Percentiles rank a stretch among this genome's conserved stretches.
These are phyloP conservation scores for Lyophyllum decastes DNA, from an alignment of 768 basidiomycete species.

Conservation along the genomic window DNA sequence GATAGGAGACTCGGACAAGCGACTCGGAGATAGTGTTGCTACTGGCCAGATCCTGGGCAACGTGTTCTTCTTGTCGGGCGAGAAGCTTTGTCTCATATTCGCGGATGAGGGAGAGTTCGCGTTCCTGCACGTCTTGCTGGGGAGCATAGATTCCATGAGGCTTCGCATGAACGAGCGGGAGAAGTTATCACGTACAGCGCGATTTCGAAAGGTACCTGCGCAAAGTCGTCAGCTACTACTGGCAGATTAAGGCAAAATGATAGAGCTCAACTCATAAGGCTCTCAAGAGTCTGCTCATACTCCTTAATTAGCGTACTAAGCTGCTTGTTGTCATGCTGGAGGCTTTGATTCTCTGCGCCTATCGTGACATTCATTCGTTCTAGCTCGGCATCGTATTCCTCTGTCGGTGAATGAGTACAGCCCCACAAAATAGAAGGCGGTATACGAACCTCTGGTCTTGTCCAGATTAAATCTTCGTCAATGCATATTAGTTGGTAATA, in stretches of 20 bases:
- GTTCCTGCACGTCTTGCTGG: conserved; percentile 91
- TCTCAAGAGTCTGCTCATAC: conserved; percentile 95
- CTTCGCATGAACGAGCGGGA: neutral
- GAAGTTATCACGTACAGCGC: conserved; percentile 67
- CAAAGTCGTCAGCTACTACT: conserved; percentile 5
- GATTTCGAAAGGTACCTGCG: conserved; percentile 71
- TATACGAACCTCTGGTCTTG: conserved; percentile 69
- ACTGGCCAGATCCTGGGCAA: conserved; percentile 56
- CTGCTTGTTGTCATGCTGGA: conserved; percentile 96
- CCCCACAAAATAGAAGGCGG: neutral
- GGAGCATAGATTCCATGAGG: conserved; percentile 8
- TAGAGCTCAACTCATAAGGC: conserved; percentile 71
- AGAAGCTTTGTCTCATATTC: conserved; percentile 91
- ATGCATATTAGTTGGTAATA: neutral
- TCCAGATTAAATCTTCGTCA: conserved; percentile 82
- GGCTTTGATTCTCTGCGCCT: conserved; percentile 75
- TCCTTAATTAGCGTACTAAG: conserved; percentile 89
- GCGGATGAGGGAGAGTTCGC: conserved; percentile 84
- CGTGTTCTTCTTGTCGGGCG: conserved; percentile 67
- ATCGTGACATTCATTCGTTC: conserved; percentile 86
- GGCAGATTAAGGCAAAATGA: neutral
- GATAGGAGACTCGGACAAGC: conserved; percentile 67
- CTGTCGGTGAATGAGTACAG: conserved; percentile 41
- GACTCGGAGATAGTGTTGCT: conserved; percentile 68
- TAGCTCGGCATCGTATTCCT: conserved; percentile 87